Evolutionary conservation across 441 rosid species (phyloP), one percentile per base, ranked within the genome.

Genomic region (Viola pubescens): DNA sequence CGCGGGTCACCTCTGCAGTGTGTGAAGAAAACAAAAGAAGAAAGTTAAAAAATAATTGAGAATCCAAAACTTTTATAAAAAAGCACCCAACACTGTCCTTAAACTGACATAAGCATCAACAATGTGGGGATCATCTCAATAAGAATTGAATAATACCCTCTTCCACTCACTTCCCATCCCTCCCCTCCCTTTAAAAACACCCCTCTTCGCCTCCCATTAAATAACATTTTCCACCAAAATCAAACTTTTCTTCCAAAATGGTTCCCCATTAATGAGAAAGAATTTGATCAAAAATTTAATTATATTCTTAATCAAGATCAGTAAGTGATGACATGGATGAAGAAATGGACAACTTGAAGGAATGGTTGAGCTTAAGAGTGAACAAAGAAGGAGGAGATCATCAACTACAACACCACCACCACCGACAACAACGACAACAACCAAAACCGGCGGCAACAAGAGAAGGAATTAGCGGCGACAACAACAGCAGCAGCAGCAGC

Each of bases 301-400:
- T 16, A 16, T 16, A 16, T 16, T 16, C 19, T 16, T 16, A 16
- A 16, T 16, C 19, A 16, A 16, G 19, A 16, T 16, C 19, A 16
- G 19, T 16, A 16, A 16, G 19, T 16, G 19, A 16, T 16, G 19
- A 16, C 19, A 49, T 56, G 46, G 40, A 7, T n/a, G 48, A 59
- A 34, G 62, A 39, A 40, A 71, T 65, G 63, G 51, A 68, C 34
- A 75, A 58, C 34, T 48, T 67, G 11, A 69, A 72, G 14, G 78
- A 70, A 43, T 77, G 77, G 76, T 54, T 80, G 59, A 74, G 71
- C 62, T 60, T 80, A 62, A 71, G 77, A 54, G 58, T 72, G 4
- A 45, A 9, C 6, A 72, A 55, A 54, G 54, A 48, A 39, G 43
- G 48, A 16, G 19, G 19, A 16, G 19, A 16, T 16, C 19, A 16